Conservation (phyloP, 225 moss, liverwort and hornwort genomes). For the Anthoceros angustus region DNA sequence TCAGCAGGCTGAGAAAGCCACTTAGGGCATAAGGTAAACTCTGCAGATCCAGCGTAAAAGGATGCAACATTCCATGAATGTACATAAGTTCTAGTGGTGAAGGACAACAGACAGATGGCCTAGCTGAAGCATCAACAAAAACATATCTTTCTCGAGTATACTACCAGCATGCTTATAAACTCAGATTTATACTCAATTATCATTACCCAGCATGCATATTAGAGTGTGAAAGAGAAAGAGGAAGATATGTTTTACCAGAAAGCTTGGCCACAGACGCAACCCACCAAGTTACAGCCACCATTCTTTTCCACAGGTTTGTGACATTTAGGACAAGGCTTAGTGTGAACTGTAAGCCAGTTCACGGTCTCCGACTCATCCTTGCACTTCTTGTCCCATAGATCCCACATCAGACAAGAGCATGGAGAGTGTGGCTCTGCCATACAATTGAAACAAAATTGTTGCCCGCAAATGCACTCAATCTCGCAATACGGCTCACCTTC, state of each 20-base stretch:
- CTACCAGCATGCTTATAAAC: not conserved
- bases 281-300: slow-evolving; percentile 88
- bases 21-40: not conserved
- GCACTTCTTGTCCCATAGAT: slow-evolving; percentile 95
- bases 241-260: slow-evolving; percentile 42
- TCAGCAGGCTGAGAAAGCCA: not conserved
- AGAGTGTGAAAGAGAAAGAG: too few relatives aligned
- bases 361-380: slow-evolving; percentile 95
- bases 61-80: not conserved
- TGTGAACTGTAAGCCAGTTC: slow-evolving; percentile 86
- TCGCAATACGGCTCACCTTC: slow-evolving; percentile 87
- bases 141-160: too few relatives aligned
- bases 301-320: slow-evolving; percentile 97
- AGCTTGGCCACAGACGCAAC: slow-evolving; percentile 91
- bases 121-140: too few relatives aligned
- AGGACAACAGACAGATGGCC: not conserved
- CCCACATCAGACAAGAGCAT: slow-evolving; percentile 97
- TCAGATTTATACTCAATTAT: not conserved
- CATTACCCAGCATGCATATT: too few relatives aligned
- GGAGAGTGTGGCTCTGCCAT: slow-evolving; percentile 97
- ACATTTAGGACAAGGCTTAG: slow-evolving; percentile 96
- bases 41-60: too few relatives aligned
- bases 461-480: slow-evolving; percentile 84
- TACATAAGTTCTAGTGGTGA: not conserved
- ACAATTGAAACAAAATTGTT: slow-evolving; percentile 98